These are phyloP conservation scores for Blastobotrys illinoisensis DNA, from an alignment of 1,139 yeast genomes.

Conservation along the genomic window DNA sequence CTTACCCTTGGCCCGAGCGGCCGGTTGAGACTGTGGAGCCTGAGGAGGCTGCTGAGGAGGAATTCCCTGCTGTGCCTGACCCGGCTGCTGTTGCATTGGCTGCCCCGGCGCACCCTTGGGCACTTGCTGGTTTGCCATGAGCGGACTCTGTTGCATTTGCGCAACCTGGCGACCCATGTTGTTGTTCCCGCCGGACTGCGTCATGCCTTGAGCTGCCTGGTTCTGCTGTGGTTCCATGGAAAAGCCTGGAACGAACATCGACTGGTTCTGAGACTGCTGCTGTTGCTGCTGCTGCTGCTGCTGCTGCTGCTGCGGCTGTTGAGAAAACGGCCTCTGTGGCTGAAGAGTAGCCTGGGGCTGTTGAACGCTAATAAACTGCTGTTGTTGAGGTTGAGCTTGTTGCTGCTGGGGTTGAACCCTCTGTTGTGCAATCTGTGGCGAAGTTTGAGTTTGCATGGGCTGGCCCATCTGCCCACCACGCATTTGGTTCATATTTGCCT, in stretches of 20 bases:
- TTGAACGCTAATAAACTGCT: constrained; percentile 1
- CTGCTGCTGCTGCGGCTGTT: constrained; percentile 9
- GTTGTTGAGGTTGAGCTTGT: constrained; percentile 4
- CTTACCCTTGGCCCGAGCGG: constrained; percentile 8
- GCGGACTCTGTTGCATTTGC: constrained; percentile 6
- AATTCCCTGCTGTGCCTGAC: constrained; percentile 4
- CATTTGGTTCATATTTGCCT: neutral
- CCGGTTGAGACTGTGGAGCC: constrained; percentile 7
- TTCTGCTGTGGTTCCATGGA: constrained; percentile 10
- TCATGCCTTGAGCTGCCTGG: neutral
- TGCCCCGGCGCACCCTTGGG: neutral
- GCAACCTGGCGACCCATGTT: neutral
- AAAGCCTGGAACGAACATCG: constrained; percentile 7
- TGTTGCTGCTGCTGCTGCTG: constrained; percentile 11
- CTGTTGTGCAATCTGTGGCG: neutral
- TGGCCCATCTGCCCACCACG: neutral
- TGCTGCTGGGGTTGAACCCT: neutral
- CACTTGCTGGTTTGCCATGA: constrained; percentile 3
- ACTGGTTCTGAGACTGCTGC: constrained; percentile 5
- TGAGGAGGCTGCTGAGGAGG: constrained; percentile 11
- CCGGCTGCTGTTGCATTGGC: constrained; percentile 3
- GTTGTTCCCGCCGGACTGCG: neutral
- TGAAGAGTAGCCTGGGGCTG: constrained; percentile 8
- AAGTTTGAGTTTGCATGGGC: neutral
- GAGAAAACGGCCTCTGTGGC: constrained; percentile 3